Evolutionary conservation across 441 rosid genomes (phyloP).

Genomic region (Gossypium davidsonii): DNA sequence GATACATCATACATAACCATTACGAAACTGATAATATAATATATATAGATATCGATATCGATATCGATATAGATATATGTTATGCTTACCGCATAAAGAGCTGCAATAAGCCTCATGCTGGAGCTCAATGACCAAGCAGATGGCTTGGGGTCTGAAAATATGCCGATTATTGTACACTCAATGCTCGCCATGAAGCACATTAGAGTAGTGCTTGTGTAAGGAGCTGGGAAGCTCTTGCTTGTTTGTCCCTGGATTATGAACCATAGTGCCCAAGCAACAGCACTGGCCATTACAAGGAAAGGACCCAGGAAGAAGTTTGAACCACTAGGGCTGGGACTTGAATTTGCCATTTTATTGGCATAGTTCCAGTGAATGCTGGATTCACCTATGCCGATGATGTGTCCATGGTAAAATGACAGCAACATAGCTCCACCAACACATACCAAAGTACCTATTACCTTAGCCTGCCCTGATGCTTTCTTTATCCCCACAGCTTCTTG

Average conservation of each 20-base stretch:
- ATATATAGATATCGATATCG: background rate
- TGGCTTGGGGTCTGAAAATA: constrained; percentile 30
- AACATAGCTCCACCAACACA: constrained; percentile 94
- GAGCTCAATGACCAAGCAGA: constrained; percentile 60
- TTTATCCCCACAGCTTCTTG: constrained; percentile 63
- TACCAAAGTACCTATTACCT: constrained; percentile 58
- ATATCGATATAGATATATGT: background rate
- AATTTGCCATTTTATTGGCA: constrained; percentile 30
- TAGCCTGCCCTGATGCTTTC: constrained; percentile 65
- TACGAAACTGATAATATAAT: background rate
- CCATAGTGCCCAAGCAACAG: constrained; percentile 68
- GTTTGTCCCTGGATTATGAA: constrained; percentile 64
- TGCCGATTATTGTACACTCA: constrained; percentile 43
- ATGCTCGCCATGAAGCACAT: constrained; percentile 75
- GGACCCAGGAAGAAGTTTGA: constrained; percentile 56
- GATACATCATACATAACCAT: background rate
- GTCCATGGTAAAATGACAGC: constrained; percentile 83
- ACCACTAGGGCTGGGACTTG: constrained; percentile 6
- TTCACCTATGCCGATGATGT: constrained; percentile 41
- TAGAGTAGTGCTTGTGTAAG: constrained; percentile 68
- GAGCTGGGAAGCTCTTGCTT: constrained; percentile 65
- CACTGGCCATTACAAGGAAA: constrained; percentile 47
- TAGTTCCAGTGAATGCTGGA: constrained; percentile 70
- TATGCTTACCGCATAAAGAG: constrained; percentile 54
- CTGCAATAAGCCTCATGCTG: constrained; percentile 48